These are phyloP conservation scores for Phytopythium mirpurense DNA, from an alignment of 352 stramenopile genomes.

Conservation along the genomic window DNA sequence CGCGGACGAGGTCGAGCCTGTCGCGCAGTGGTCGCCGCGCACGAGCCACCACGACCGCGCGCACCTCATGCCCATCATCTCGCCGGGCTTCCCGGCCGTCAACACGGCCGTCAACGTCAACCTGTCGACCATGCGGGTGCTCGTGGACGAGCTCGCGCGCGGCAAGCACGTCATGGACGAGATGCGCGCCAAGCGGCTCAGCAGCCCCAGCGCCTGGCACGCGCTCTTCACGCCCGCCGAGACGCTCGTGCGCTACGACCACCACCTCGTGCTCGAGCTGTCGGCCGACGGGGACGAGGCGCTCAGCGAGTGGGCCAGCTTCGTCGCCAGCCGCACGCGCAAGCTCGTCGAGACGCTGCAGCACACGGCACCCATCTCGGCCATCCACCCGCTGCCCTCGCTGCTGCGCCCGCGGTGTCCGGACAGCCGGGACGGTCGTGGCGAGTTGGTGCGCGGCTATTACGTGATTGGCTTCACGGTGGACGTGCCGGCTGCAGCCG, in stretches of 20 bases:
- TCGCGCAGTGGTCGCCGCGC: constrained; percentile 67
- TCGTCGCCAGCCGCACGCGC: constrained; percentile 75
- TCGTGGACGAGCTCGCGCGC: constrained; percentile 71
- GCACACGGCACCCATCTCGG: constrained; percentile 47
- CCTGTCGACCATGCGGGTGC: constrained; percentile 60
- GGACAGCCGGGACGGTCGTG: no score
- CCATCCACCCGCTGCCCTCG: constrained; percentile 69
- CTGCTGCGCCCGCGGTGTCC: constrained; percentile 29
- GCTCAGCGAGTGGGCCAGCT: constrained; percentile 62
- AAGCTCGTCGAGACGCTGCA: constrained; percentile 83
- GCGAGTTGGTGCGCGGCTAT: no score
- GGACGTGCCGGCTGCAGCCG: constrained; percentile 9
- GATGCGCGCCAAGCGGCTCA: constrained; percentile 53
- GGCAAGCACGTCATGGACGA: constrained; percentile 76
- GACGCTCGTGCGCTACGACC: constrained; percentile 80
- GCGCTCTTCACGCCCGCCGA: constrained; percentile 73
- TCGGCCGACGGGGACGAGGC: constrained; percentile 46
- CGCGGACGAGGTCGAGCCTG: no score
- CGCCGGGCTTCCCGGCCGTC: constrained; percentile 72
- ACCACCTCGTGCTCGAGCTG: constrained; percentile 73
- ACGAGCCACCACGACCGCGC: constrained; percentile 72
- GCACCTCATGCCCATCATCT: constrained; percentile 87
- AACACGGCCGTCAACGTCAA: constrained; percentile 87
- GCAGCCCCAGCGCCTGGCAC: constrained; percentile 62
- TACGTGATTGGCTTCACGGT: constrained; percentile 75